phyloP scores from a whole-genome alignment of 1,284 basidiomycete species.

The Singerocomus rubriflavus region DNA sequence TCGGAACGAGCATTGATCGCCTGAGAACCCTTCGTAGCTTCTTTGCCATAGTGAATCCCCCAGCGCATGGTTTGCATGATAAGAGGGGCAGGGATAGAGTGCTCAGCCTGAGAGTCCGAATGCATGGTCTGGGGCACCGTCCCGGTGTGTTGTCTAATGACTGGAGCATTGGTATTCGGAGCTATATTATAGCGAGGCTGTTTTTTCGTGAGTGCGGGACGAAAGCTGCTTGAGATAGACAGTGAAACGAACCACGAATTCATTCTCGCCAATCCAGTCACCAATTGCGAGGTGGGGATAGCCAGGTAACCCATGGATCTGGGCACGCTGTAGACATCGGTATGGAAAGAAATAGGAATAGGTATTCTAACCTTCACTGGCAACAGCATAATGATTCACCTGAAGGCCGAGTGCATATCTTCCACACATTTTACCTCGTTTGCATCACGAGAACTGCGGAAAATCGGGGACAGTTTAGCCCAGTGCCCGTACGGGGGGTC shows the following conservation, averaged over 20 bases:
- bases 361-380: neutral
- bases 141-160: conserved; percentile 44
- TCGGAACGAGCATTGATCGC: conserved; percentile 92
- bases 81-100: conserved; percentile 19
- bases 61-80: conserved; percentile 81
- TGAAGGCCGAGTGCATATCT: conserved; percentile 56
- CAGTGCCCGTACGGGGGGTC: no score
- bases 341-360: neutral
- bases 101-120: conserved; percentile 3
- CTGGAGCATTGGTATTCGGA: conserved; percentile 65
- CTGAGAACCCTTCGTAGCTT: conserved; percentile 64
- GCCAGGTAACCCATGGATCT: conserved; percentile 43
- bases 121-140: neutral
- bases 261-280: conserved; percentile 62
- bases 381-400: conserved; percentile 26
- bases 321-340: conserved; percentile 20
- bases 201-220: no score
- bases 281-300: conserved; percentile 44
- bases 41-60: conserved; percentile 87
- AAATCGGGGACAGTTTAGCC: no score
- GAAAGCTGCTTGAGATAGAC: neutral
- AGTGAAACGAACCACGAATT: conserved; percentile 46
- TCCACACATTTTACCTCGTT: conserved; percentile 58
- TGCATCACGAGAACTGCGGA: no score
- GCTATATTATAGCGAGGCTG: conserved; percentile 67